Evolutionary conservation across 306 rosid species (phyloP).

Genomic region (Lagenaria siceraria): DNA sequence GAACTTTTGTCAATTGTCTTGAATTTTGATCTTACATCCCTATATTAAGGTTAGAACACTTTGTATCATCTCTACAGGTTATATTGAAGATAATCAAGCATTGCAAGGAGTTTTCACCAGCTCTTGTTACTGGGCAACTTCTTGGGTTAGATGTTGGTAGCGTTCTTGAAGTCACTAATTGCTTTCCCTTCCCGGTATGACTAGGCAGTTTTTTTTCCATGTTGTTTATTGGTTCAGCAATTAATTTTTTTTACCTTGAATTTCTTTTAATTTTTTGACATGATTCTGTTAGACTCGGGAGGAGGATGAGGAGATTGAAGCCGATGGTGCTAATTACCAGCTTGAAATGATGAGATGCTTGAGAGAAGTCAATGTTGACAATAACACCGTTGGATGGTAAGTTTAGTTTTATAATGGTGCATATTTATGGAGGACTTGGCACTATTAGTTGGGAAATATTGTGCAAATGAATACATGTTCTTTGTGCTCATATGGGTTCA

Average conservation of each 20-base stretch:
- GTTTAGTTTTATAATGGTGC: slow-evolving; percentile 7
- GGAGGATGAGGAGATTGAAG: slow-evolving; percentile 95
- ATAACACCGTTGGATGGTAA: slow-evolving; percentile 95
- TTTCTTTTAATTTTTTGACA: background rate
- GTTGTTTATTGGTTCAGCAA: background rate
- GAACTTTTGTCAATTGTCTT: background rate
- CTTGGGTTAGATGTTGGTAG: slow-evolving; percentile 97
- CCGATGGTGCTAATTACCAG: slow-evolving; percentile 98
- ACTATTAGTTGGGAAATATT: background rate
- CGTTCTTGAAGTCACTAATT: slow-evolving; percentile 94
- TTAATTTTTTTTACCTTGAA: background rate
- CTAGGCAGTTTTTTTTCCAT: background rate
- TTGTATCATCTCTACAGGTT: slow-evolving; percentile 29
- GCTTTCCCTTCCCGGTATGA: slow-evolving; percentile 90
- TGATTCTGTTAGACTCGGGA: slow-evolving; percentile 47
- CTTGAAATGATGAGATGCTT: slow-evolving; percentile 99
- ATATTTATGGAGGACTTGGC: background rate
- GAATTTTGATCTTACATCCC: background rate
- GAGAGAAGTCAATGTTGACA: slow-evolving; percentile 98
- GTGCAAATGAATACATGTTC: background rate
- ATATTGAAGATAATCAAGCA: slow-evolving; percentile 93
- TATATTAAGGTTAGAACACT: background rate
- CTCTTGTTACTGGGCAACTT: slow-evolving; percentile 91
- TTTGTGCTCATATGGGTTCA: background rate
- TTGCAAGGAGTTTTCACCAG: slow-evolving; percentile 91